Conservation (phyloP, 1,284 basidiomycete genomes). For the Puccinia sorghi region DNA sequence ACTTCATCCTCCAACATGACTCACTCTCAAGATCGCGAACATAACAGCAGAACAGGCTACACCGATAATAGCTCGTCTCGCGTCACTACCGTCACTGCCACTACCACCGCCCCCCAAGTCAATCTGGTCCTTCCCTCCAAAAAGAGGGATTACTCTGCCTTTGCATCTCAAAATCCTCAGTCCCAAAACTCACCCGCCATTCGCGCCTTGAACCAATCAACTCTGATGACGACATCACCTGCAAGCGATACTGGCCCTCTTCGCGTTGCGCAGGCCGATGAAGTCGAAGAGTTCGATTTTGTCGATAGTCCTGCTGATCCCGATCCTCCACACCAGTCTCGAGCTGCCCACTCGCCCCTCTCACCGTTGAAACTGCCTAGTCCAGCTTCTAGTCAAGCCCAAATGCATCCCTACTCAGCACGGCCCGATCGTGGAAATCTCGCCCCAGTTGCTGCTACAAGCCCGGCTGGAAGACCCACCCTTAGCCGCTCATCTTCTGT, state of each 20-base stretch:
- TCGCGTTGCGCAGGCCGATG: slow-evolving; percentile 43
- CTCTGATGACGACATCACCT: slow-evolving; percentile 29
- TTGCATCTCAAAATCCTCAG: slow-evolving; percentile 9
- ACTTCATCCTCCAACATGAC: slow-evolving; percentile 18
- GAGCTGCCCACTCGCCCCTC: slow-evolving; percentile 17
- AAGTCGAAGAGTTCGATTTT: slow-evolving; percentile 49
- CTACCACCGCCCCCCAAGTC: neutral
- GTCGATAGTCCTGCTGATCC: slow-evolving; percentile 45
- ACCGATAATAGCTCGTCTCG: neutral
- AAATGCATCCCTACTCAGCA: neutral
- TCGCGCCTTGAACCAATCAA: slow-evolving; percentile 12
- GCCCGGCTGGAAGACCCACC: slow-evolving; percentile 17
- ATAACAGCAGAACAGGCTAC: neutral
- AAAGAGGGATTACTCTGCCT: slow-evolving; percentile 18
- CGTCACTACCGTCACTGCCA: neutral
- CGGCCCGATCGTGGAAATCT: neutral
- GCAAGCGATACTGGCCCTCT: slow-evolving; percentile 32
- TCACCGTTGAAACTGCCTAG: slow-evolving; percentile 23
- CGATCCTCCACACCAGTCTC: slow-evolving; percentile 30
- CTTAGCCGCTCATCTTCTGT: slow-evolving; percentile 40
- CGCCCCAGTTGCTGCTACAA: neutral
- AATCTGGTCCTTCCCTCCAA: slow-evolving; percentile 21
- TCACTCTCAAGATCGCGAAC: slow-evolving; percentile 24
- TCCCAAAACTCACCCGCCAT: slow-evolving; percentile 2
- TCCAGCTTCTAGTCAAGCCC: slow-evolving; percentile 23